Conservation (phyloP, 371 early-diverging fungal genomes). For the Rhizopus sp. region DNA sequence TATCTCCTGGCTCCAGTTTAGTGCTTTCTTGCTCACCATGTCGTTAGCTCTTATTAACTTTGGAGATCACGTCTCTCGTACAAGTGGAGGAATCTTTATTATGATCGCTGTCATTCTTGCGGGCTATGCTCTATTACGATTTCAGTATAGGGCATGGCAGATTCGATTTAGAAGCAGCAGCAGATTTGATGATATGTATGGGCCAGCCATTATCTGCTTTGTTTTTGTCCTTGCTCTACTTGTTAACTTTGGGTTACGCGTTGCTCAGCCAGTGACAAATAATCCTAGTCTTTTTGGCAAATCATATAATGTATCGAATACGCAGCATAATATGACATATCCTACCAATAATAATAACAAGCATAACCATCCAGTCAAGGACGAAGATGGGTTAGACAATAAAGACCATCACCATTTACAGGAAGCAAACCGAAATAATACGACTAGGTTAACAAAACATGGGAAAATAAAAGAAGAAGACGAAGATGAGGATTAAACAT, state of each 20-base stretch:
- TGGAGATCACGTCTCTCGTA: conserved; percentile 68
- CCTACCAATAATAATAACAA: neutral
- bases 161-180: conserved; percentile 53
- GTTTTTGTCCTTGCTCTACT: conserved; percentile 75
- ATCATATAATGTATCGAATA: conserved; percentile 4
- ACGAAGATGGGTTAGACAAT: neutral
- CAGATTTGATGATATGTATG: conserved; percentile 58
- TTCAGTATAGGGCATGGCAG: conserved; percentile 80
- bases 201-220: conserved; percentile 77
- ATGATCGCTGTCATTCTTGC: conserved; percentile 66
- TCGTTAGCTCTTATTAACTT: conserved; percentile 82
- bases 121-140: conserved; percentile 78
- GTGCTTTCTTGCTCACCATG: conserved; percentile 68
- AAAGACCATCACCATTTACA: neutral
- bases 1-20: conserved; percentile 82
- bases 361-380: neutral
- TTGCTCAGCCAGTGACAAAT: conserved; percentile 19
- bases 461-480: conserved; percentile 4
- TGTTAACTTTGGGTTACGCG: conserved; percentile 61
- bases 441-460: conserved; percentile 4
- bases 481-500: conserved; percentile 10
- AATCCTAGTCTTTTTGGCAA: conserved; percentile 18
- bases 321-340: neutral
- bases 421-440: neutral
- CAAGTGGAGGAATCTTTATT: conserved; percentile 70